Evolutionary conservation across 352 stramenopile genomes (phyloP).

Genomic region (Phytophthora pistaciae): DNA sequence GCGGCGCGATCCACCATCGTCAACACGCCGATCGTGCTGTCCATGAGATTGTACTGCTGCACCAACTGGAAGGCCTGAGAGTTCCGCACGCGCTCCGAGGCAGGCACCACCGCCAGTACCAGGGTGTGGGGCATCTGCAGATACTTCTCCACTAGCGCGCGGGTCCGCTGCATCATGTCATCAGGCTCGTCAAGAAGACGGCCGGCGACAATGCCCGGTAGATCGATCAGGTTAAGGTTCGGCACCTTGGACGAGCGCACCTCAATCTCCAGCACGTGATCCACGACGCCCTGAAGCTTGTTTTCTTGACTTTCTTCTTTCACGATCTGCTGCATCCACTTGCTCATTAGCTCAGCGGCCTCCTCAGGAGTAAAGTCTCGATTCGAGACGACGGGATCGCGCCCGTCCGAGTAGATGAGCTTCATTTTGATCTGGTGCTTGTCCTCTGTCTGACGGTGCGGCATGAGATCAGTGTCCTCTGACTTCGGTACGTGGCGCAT

Average conservation of each 20-base stretch:
- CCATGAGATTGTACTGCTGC: constrained; percentile 42
- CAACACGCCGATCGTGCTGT: constrained; percentile 51
- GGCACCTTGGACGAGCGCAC: constrained; percentile 47
- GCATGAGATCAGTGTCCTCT: constrained; percentile 35
- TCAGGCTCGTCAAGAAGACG: constrained; percentile 37
- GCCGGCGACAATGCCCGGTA: constrained; percentile 51
- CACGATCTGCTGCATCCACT: constrained; percentile 56
- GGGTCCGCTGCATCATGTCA: constrained; percentile 55
- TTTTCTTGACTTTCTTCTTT: constrained; percentile 21
- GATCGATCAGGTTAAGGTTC: constrained; percentile 52
- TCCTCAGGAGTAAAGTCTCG: constrained; percentile 27
- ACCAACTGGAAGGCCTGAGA: constrained; percentile 57
- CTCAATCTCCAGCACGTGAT: constrained; percentile 54
- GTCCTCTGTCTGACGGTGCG: constrained; percentile 7
- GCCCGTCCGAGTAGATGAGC: constrained; percentile 41
- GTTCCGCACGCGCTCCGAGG: constrained; percentile 42
- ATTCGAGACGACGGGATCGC: constrained; percentile 31
- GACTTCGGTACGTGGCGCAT: constrained; percentile 27
- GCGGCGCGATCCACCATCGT: constrained; percentile 52
- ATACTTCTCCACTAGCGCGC: constrained; percentile 46
- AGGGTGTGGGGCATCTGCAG: constrained; percentile 44
- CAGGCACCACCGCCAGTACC: constrained; percentile 51
- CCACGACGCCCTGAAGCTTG: constrained; percentile 31
- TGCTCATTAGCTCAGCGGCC: constrained; percentile 29
- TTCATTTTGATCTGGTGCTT: constrained; percentile 37